Conservation (phyloP, 2,329 filamentous ascomycete genomes). For the Elsinoe ampelina region DNA sequence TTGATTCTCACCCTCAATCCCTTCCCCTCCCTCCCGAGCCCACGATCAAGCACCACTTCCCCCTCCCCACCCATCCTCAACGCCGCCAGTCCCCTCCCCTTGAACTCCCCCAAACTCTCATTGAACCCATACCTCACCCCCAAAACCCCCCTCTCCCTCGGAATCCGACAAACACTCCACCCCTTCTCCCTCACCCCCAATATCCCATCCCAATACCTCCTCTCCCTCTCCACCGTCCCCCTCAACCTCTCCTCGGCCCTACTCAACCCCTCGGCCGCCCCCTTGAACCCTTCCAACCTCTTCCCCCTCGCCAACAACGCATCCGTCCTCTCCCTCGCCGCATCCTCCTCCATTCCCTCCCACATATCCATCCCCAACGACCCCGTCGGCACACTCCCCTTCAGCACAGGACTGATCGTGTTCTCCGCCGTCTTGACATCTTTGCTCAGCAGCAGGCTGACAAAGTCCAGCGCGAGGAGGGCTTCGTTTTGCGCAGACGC, state of each 20-base stretch:
- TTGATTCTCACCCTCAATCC: slow-evolving; percentile 60
- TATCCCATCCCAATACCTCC: slow-evolving; percentile 81
- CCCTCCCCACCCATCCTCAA: slow-evolving; percentile 68
- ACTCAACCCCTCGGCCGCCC: slow-evolving; percentile 63
- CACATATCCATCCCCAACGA: slow-evolving; percentile 59
- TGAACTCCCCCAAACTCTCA: slow-evolving; percentile 55
- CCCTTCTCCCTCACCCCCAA: slow-evolving; percentile 71
- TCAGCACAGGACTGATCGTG: slow-evolving; percentile 62
- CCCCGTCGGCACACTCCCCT: slow-evolving; percentile 62
- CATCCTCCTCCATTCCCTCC: slow-evolving; percentile 51
- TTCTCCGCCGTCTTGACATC: slow-evolving; percentile 58
- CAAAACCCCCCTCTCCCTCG: slow-evolving; percentile 61
- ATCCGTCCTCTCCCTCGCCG: slow-evolving; percentile 29
- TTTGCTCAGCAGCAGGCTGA: slow-evolving; percentile 77
- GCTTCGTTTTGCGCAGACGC: slow-evolving; percentile 49
- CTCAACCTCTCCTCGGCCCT: slow-evolving; percentile 63
- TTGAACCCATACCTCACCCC: slow-evolving; percentile 85
- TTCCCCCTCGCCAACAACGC: slow-evolving; percentile 55
- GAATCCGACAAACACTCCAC: slow-evolving; percentile 75
- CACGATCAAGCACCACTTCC: slow-evolving; percentile 62
- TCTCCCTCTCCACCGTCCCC: slow-evolving; percentile 69
- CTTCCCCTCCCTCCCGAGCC: slow-evolving; percentile 45
- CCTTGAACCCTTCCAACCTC: slow-evolving; percentile 67
- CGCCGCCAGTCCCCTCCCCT: slow-evolving; percentile 68
- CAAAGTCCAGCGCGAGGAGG: slow-evolving; percentile 65